Conservation (phyloP, 768 basidiomycete species). For the Tricholomella constricta region DNA sequence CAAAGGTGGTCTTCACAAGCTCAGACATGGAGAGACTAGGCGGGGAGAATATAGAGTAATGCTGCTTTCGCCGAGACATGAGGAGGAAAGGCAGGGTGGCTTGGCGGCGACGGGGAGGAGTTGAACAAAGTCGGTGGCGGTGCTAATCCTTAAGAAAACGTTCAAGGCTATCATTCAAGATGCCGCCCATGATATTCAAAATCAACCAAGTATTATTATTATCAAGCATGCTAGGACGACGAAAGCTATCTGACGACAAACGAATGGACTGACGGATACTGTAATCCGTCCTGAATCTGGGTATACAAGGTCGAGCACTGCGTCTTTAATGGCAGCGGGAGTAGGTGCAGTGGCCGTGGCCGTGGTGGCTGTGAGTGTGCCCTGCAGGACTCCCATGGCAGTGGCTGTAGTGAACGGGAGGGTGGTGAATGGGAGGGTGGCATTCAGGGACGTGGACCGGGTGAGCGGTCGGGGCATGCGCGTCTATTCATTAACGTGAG, state of each 20-base stretch:
- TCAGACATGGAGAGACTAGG: slow-evolving; percentile 75
- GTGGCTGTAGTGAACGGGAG: slow-evolving; percentile 1
- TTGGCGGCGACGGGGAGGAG: slow-evolving; percentile 4
- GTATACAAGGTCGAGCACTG: too few relatives aligned
- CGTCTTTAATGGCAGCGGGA: slow-evolving; percentile 2
- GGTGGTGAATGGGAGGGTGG: not conserved
- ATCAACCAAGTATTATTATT: slow-evolving; percentile 3
- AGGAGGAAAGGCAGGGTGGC: not conserved
- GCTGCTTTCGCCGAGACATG: slow-evolving; percentile 46
- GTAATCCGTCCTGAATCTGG: not conserved
- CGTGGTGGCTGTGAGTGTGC: slow-evolving; percentile 3
- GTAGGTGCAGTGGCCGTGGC: slow-evolving; percentile 8
- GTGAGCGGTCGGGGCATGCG: not conserved
- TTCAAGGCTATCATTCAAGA: slow-evolving; percentile 26
- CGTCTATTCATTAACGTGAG: slow-evolving; percentile 8
- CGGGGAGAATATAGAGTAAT: slow-evolving; percentile 66
- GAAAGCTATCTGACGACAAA: not conserved
- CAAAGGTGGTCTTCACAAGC: slow-evolving; percentile 76
- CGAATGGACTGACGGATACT: not conserved
- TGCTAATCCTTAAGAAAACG: slow-evolving; percentile 18
- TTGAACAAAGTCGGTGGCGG: slow-evolving; percentile 19
- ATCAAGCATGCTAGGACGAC: not conserved
- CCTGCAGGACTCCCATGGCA: slow-evolving; percentile 1
- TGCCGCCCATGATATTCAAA: slow-evolving; percentile 8
- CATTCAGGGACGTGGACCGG: slow-evolving; percentile 2